Base-by-base conservation (phyloP, 768 basidiomycete species). In the Phanerochaete sordida region DNA sequence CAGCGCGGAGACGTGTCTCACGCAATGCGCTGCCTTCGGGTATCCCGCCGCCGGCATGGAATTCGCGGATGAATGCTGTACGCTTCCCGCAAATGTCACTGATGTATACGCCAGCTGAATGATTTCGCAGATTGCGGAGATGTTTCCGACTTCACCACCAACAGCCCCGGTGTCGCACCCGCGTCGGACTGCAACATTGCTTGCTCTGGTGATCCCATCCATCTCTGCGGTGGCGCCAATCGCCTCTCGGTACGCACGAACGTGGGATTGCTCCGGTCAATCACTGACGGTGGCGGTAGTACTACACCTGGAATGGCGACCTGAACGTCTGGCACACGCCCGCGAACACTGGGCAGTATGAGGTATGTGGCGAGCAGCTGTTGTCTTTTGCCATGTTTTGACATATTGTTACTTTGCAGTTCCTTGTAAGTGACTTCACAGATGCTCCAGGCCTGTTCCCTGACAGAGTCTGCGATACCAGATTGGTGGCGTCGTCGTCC, bases 41-140 rank as follows among this genome's bases (percentile, higher is more conserved):
- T 93, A 82, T 67, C 79, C 86, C 1, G 89, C 81, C 43, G 84
- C 84, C 28, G 90, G 88, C 26, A 75, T 86, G 61, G 91, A 87
- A 74, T 89, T 78, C 54, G 86, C 82, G 15, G 68, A 85, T 62
- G 86, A 91, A 66, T 93, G 90, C 76, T 91, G 88, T 89, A 66
- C 67, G 87, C 19, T 43, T 43, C 19, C 19, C 19, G 39, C 19
- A 4, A 43, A 4, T 43, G 19, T n/a, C n/a, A n/a, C n/a, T n/a
- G n/a, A n/a, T n/a, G n/a, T n/a, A n/a, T n/a, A n/a, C n/a, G n/a
- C n/a, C n/a, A n/a, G n/a, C n/a, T n/a, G n/a, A n/a, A n/a, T n/a
- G 39, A 43, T 44, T 59, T 6, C 58, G 6, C 50, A 90, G 90
- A 82, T 70, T 91, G 91, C 57, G 90, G 91, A 56, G 91, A 92